Evolutionary conservation across 495 filamentous ascomycete genomes (phyloP).

Genomic region (Neurospora sp.): DNA sequence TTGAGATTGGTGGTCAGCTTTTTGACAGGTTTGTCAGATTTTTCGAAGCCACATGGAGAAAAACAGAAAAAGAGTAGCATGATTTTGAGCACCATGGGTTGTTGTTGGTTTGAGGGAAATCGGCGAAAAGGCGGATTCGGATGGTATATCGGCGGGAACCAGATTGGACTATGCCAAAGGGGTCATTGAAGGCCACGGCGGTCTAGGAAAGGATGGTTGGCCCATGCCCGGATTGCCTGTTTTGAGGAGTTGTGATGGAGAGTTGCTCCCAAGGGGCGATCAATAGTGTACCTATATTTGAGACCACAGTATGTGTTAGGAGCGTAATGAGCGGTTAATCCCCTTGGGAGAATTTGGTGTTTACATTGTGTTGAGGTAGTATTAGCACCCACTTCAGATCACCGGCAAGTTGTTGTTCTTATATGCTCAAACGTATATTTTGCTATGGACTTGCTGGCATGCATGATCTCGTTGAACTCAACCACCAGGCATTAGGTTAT

Average conservation of each 20-base stretch:
- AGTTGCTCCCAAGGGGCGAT: background rate
- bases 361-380: background rate
- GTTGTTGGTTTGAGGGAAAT: background rate
- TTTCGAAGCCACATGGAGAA: background rate
- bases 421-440: background rate
- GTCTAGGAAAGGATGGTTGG: conserved; percentile 25
- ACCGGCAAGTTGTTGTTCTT: background rate
- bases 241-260: conserved; percentile 12
- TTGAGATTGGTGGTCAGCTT: background rate
- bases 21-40: background rate
- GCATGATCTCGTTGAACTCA: background rate
- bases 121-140: conserved; percentile 3
- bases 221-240: conserved; percentile 15
- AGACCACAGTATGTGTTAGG: background rate
- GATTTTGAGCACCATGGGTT: background rate
- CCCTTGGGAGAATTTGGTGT: background rate
- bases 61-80: conserved; percentile 9
- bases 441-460: background rate
- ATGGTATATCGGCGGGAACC: conserved; percentile 8
- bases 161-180: conserved; percentile 23
- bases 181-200: conserved; percentile 17
- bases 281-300: background rate
- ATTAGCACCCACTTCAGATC: background rate
- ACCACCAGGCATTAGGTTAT: background rate
- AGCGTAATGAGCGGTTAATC: background rate